Evolutionary conservation across 768 basidiomycete species (phyloP), one percentile per base, ranked within the genome.

Genomic region (Galerina marginata): DNA sequence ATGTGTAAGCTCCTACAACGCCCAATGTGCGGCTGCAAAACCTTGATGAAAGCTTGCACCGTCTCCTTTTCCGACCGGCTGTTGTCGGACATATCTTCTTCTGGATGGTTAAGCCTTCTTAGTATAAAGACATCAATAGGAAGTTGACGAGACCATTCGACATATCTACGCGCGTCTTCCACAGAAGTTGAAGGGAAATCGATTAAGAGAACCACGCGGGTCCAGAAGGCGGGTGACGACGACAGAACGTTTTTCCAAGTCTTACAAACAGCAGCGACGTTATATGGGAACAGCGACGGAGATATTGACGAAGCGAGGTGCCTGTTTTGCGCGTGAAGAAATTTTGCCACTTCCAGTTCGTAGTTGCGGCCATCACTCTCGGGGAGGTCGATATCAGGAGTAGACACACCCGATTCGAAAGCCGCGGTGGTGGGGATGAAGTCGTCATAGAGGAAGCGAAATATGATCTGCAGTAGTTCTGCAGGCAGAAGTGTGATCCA

Each of bases 1-100:
- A 56, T 25, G 36, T 56, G 55, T 11, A 56, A 9, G 29, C 55
- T 56, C 9, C 44, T 15, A 25, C 44, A 47, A 12, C 55, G 55
- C 10, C 14, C 33, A n/a, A 56, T 45, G 26, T 56, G 33, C 9
- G 55, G 55, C 6, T 33, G 43, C 20, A 47, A 44, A 9, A 47
- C 5, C 4, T 33, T 14, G 16, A 56, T 4, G 20, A 56, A 56
- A 6, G 43, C 26, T 15, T 15, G 15, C 6, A 56, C 43, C 33
- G 37, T 6, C 9, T 36, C 45, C 15, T 25, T 6, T 23, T 45
- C 55, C 6, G 15, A 26, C 12, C 2, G 29, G 29, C 4, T 33
- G 29, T 20, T 33, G 29, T 7, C 29, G 29, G 7, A 7, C 11
- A 15, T 38, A 11, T 23, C 12, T 7, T 38, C 9, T 1, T 38